A percentile compares a stretch with the other conserved stretches of the same genome.
phyloP scores from a whole-genome alignment of 2,329 filamentous ascomycete genomes.

The Talaromyces piceae region DNA sequence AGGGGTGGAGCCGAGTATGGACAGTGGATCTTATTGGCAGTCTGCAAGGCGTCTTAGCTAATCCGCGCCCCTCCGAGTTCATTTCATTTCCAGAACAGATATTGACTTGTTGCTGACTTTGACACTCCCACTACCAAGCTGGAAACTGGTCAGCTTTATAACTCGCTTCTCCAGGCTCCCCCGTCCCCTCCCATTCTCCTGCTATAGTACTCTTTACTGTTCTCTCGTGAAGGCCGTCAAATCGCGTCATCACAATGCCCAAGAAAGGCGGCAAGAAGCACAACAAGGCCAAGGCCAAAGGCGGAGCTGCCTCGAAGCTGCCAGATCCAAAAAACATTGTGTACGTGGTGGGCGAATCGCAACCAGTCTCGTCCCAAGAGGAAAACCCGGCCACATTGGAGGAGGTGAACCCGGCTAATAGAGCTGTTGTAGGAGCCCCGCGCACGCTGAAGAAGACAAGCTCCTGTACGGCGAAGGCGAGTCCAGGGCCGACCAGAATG shows the following conservation, averaged over 20 bases:
- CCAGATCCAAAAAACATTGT: constrained; percentile 9
- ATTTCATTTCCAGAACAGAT: constrained; percentile 3
- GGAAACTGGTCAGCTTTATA: too few species aligned
- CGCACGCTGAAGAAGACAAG: constrained; percentile 7
- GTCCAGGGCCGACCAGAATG: neutral
- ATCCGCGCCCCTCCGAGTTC: constrained; percentile 3
- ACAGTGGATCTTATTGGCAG: constrained; percentile 9
- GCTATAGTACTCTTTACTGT: neutral
- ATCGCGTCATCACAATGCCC: constrained; percentile 2
- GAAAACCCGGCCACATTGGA: too few species aligned
- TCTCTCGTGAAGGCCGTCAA: neutral
- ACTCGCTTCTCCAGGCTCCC: too few species aligned
- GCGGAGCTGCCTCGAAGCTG: constrained; percentile 5
- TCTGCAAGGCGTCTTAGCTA: constrained; percentile 11
- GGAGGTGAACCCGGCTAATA: neutral
- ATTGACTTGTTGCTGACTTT: neutral
- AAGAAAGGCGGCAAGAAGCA: constrained; percentile 13
- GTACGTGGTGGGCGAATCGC: constrained; percentile 4
- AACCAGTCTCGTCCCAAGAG: neutral
- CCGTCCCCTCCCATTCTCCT: too few species aligned
- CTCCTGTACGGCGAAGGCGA: constrained; percentile 5
- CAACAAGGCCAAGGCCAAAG: constrained; percentile 8
- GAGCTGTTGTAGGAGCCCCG: neutral
- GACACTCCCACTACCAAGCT: neutral
- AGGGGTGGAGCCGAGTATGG: neutral